Evolutionary conservation across 2,329 filamentous ascomycete genomes (phyloP).

Genomic region (Aspergillus terreus): DNA sequence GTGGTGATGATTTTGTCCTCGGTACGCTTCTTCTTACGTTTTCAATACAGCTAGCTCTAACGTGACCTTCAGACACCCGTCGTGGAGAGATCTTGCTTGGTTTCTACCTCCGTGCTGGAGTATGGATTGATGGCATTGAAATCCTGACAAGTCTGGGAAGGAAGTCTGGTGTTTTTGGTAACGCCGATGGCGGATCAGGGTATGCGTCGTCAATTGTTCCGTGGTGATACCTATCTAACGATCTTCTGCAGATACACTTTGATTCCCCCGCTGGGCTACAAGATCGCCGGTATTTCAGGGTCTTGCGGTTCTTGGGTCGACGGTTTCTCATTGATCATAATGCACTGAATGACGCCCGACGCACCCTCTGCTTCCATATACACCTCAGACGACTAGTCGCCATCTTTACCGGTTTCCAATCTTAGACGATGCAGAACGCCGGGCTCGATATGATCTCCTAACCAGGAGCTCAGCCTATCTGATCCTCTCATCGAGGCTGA

Average conservation of each 20-base stretch:
- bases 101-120: constrained; percentile 74
- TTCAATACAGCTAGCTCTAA: constrained; percentile 15
- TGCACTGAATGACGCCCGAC: constrained; percentile 48
- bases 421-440: no score
- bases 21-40: constrained; percentile 51
- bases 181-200: constrained; percentile 73
- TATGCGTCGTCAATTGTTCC: constrained; percentile 49
- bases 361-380: neutral
- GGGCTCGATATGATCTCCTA: no score
- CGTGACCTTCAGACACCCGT: constrained; percentile 60
- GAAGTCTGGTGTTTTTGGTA: constrained; percentile 81
- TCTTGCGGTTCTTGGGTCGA: constrained; percentile 79
- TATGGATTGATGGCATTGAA: constrained; percentile 83
- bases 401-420: neutral
- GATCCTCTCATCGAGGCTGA: no score
- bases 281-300: constrained; percentile 81
- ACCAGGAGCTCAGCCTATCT: no score
- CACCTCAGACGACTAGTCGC: neutral
- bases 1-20: constrained; percentile 71
- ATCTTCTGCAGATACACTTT: constrained; percentile 65
- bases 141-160: constrained; percentile 86
- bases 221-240: constrained; percentile 9
- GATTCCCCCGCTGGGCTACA: constrained; percentile 85
- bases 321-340: constrained; percentile 78
- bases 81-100: constrained; percentile 84